Conservation (phyloP, 2,329 filamentous ascomycete species). For the Fusarium secorum region DNA sequence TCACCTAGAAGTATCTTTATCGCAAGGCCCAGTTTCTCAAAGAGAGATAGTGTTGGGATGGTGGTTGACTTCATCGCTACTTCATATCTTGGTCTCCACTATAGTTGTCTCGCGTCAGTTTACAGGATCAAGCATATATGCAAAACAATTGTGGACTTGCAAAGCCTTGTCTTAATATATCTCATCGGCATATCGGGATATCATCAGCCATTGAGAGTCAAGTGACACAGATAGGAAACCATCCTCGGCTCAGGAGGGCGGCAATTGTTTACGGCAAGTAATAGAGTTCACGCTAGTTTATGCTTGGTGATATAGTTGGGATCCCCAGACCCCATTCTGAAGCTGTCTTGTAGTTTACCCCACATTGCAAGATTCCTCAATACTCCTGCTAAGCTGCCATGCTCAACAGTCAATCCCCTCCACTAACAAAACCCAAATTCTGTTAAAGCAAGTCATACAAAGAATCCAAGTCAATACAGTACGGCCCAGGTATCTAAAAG, state of each 20-base stretch:
- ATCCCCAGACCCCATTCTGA: background rate
- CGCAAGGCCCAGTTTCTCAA: background rate
- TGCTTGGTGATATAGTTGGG: background rate
- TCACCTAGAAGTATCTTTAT: background rate
- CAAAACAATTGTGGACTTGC: no score
- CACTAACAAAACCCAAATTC: rapidly evolving
- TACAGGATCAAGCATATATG: background rate
- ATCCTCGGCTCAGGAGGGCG: background rate
- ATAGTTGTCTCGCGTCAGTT: background rate
- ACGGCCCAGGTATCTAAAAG: no score
- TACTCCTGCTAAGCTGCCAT: rapidly evolving
- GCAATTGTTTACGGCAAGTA: background rate
- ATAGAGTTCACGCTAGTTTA: background rate
- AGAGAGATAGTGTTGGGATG: background rate
- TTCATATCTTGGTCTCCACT: background rate
- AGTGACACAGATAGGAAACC: background rate
- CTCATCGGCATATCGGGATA: background rate
- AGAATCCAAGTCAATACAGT: rapidly evolving
- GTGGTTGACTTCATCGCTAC: background rate
- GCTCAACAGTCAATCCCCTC: background rate
- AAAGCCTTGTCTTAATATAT: background rate
- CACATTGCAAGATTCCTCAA: background rate
- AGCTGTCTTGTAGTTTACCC: background rate
- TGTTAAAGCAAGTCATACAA: rapidly evolving
- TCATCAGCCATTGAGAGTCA: background rate